Base-by-base conservation (phyloP, 2,329 filamentous ascomycete genomes). In the Cordyceps farinosa region DNA sequence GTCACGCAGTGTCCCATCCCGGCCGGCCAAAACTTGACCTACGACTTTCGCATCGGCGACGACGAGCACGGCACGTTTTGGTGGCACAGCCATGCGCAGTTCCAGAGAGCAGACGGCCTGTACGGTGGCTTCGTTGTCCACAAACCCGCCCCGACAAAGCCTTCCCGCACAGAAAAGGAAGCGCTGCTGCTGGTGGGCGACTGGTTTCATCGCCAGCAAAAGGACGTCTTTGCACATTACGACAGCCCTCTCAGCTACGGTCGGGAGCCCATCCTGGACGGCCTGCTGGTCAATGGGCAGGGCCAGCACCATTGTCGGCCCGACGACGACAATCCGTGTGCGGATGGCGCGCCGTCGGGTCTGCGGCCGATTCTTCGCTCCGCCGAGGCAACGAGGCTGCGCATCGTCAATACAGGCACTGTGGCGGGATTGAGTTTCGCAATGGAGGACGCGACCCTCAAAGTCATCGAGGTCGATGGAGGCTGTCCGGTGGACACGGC, bases 1-100 rank as follows among this genome's bases (percentile, higher is more conserved):
- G 67, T 79, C 17, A 77, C 77, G 0, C 77, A 79, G 58, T 79
- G 78, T 63, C 76, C 77, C 0, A 74, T 79, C 17, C 69, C 76
- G 0, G 76, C 76, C 0, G 74, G 74, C 6, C 65, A 68, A 6
- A 67, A 65, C 51, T 72, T 74, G 48, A 69, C 70, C 1, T 80
- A 79, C 68, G 79, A 75, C 9, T 88, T 83, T 71, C 77, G 75
- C 36, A 83, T 82, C 15, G 84, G 80, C 2, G 74, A 80, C 62
- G 80, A 84, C 69, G 84, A 86, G 74, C 75, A 82, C 4, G 82
- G 85, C 42, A 77, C 81, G 0, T 78, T 78, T 11, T 87, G 83
- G 83, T 87, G 86, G 68, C 86, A 88, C 68, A 83, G 82, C 5
- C 86, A 88, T 69, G 82, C 82, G 64, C 75, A 78, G 5, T 68